Base-by-base conservation (phyloP, 129 eudicot species). In the Arctium minus region DNA sequence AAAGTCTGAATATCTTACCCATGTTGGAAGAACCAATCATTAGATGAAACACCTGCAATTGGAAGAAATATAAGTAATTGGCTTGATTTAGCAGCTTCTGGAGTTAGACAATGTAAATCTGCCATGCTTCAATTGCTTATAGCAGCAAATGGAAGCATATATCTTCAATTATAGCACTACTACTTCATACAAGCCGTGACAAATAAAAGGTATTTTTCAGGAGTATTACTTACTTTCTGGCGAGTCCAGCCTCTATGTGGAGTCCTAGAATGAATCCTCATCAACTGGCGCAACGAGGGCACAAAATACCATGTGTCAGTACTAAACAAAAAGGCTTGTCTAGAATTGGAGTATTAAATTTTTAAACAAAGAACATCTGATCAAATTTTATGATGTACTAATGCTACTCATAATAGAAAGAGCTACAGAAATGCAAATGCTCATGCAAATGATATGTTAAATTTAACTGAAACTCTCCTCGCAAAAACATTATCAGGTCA, bases 181-280 rank as follows among this genome's bases (percentile, higher is more conserved):
- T 18, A 42, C 60, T 44, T 8, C 33, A 46, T 33, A 8, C 1
- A 31, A 77, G 36, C 48, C 73, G 17, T 64, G 29, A 46, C 78
- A 53, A 36, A 72, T 30, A 64, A 31, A 46, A 37, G 17, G 32
- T 9, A 38, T 3, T 27, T 3, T 27, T 39, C 11, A 70, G 12
- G 18, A 37, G 33, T 39, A 80, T 13, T 56, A 78, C 93, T 87
- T 89, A 94, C 98, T 87, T 92, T 94, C 82, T 94, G 97, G 44
- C 98, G 98, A 65, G 97, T 92, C 98, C 97, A 94, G n/a, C 98
- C 94, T 78, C 91, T 79, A 10, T 88, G 97, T 83, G 96, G 76
- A 86, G 83, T 92, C 82, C 98, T 89, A 42, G 93, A 84, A 86
- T 92, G 98, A 74, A 94, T 92, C 84, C 98, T 87, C 73, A 91